These are phyloP conservation scores for Dysphania ambrosioides DNA, from an alignment of 148 eudicot species.

Conservation along the genomic window DNA sequence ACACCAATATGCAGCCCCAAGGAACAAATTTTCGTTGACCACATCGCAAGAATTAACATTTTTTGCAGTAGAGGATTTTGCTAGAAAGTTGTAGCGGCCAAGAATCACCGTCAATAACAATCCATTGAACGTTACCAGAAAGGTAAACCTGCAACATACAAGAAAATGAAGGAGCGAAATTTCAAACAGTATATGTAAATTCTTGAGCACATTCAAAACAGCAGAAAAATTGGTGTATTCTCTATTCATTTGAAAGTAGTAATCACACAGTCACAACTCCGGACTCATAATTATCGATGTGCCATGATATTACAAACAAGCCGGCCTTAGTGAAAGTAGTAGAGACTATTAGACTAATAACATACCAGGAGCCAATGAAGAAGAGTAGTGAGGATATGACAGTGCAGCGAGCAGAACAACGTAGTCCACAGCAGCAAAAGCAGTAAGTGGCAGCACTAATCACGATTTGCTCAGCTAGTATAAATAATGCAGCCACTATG, in stretches of 20 bases:
- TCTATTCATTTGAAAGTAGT: no score
- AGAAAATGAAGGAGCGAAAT: neutral
- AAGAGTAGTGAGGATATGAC: constrained; percentile 12
- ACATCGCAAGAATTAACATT: neutral
- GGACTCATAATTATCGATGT: no score
- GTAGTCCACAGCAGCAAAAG: constrained; percentile 28
- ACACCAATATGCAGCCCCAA: constrained; percentile 30
- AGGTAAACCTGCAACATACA: constrained; percentile 12
- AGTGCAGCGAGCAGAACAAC: constrained; percentile 6
- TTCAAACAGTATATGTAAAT: neutral
- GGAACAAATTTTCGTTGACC: constrained; percentile 8
- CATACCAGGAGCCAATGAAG: constrained; percentile 32
- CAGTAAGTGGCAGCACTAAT: constrained; percentile 17
- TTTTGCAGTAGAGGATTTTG: neutral
- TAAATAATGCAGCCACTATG: constrained; percentile 16
- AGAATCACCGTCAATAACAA: constrained; percentile 3
- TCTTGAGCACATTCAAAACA: neutral
- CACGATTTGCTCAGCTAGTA: constrained; percentile 18
- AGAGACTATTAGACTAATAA: no score
- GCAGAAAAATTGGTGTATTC: no score
- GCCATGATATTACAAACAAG: no score
- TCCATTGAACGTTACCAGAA: constrained; percentile 18
- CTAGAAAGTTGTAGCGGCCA: neutral
- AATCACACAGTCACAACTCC: neutral
- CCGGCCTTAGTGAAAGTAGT: no score